Percentiles rank a stretch among this genome's conserved stretches.
Conservation (phyloP, 1,284 basidiomycete genomes). For the Trametes sp. region DNA sequence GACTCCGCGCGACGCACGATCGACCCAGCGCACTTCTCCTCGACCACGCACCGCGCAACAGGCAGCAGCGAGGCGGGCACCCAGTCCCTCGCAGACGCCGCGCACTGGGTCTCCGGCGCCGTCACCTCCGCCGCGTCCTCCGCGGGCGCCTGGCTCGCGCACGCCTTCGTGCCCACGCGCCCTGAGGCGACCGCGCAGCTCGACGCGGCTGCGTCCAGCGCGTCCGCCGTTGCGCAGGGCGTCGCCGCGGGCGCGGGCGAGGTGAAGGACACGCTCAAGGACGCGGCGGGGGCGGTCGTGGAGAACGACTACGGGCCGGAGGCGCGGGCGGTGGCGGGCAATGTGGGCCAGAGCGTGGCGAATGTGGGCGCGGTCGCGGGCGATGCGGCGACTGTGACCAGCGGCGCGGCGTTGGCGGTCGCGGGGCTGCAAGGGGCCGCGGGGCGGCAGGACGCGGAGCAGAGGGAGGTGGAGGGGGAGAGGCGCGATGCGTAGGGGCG, state of each 20-base stretch:
- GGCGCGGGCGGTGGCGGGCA: slow-evolving; percentile 31
- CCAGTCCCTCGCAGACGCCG: slow-evolving; percentile 30
- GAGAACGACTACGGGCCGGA: slow-evolving; percentile 37
- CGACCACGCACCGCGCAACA: slow-evolving; percentile 22
- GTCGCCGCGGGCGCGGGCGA: slow-evolving; percentile 26
- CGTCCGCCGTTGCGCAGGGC: slow-evolving; percentile 14
- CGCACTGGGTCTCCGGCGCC: slow-evolving; percentile 28
- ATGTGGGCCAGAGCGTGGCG: slow-evolving; percentile 30
- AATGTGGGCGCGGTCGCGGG: slow-evolving; percentile 33
- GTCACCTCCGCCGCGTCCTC: slow-evolving; percentile 34
- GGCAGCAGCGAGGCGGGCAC: slow-evolving; percentile 28
- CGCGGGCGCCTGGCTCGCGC: slow-evolving; percentile 37
- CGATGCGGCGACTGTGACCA: slow-evolving; percentile 32
- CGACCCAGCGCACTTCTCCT: slow-evolving; percentile 28
- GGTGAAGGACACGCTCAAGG: slow-evolving; percentile 29
- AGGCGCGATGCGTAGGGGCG: too few relatives aligned
- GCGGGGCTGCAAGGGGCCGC: slow-evolving; percentile 34
- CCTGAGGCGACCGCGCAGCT: slow-evolving; percentile 28
- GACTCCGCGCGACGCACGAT: slow-evolving; percentile 29
- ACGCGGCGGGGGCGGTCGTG: slow-evolving; percentile 29
- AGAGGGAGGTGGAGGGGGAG: not conserved
- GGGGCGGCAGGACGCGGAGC: slow-evolving; percentile 25
- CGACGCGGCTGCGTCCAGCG: slow-evolving; percentile 10
- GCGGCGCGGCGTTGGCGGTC: slow-evolving; percentile 28
- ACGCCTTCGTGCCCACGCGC: slow-evolving; percentile 31